Percentiles rank a stretch among this genome's conserved stretches.
Evolutionary conservation across 176 grass and related monocot genomes (phyloP).

Genomic region (Oryza longistaminata): DNA sequence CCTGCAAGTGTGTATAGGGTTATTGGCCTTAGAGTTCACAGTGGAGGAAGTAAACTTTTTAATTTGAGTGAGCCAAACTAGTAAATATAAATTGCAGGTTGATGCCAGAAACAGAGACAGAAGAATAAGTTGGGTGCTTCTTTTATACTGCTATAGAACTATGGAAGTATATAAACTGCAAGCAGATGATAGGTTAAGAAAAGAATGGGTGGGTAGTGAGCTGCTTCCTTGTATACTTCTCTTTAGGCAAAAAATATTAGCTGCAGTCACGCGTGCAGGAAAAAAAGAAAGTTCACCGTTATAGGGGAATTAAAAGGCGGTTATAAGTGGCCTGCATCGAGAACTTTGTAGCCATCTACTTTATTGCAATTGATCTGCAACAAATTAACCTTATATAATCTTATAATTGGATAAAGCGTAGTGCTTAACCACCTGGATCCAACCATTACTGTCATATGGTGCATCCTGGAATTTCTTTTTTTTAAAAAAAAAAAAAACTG

Average conservation of each 20-base stretch:
- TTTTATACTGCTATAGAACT: slow-evolving; percentile 30
- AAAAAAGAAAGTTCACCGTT: slow-evolving; percentile 39
- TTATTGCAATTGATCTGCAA: slow-evolving; percentile 44
- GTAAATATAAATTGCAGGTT: not conserved
- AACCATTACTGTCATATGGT: slow-evolving; percentile 43
- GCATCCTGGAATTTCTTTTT: not conserved
- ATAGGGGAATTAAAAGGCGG: slow-evolving; percentile 34
- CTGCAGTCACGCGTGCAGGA: slow-evolving; percentile 32
- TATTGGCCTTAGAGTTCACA: slow-evolving; percentile 4
- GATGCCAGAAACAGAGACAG: not conserved
- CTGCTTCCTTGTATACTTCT: not conserved
- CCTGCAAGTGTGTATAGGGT: not conserved
- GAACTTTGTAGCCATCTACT: slow-evolving; percentile 33
- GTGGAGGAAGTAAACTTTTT: not conserved
- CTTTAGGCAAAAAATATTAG: slow-evolving; percentile 37
- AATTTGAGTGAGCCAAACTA: slow-evolving; percentile 20
- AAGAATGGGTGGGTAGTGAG: slow-evolving; percentile 18
- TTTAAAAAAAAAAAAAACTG: slow-evolving; percentile 35
- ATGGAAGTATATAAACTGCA: slow-evolving; percentile 27
- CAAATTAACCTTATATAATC: slow-evolving; percentile 39
- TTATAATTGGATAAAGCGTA: slow-evolving; percentile 57
- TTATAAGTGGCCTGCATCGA: slow-evolving; percentile 55
- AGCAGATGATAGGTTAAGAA: slow-evolving; percentile 30
- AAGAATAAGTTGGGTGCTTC: not conserved
- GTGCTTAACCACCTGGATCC: slow-evolving; percentile 64